Percentiles rank a stretch among this genome's conserved stretches.
Conservation (phyloP, 2,329 filamentous ascomycete species). For the Lachnellula occidentalis region DNA sequence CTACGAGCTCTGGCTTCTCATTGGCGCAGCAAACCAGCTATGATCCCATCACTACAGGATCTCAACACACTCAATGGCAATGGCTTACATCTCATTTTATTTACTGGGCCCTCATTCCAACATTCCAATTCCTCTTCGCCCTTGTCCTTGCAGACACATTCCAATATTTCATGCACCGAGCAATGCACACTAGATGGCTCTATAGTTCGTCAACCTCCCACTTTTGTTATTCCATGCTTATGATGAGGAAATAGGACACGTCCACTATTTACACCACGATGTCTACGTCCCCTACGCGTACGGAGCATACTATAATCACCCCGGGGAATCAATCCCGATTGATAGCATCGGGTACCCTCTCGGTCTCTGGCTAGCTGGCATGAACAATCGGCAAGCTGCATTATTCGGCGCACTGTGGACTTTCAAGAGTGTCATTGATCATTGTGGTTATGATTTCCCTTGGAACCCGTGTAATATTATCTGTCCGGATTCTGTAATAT, state of each 20-base stretch:
- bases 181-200: background rate
- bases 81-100: background rate
- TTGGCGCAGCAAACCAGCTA: background rate
- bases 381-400: slow-evolving; percentile 77
- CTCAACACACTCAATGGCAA: background rate
- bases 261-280: background rate
- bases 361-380: slow-evolving; percentile 69
- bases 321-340: slow-evolving; percentile 81
- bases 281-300: slow-evolving; percentile 93
- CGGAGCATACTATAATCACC: slow-evolving; percentile 94
- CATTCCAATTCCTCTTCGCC: background rate
- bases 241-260: background rate
- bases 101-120: background rate
- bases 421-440: slow-evolving; percentile 92
- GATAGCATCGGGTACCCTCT: slow-evolving; percentile 84
- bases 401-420: slow-evolving; percentile 81
- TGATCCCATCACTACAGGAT: too few relatives aligned
- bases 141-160: background rate
- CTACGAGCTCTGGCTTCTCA: background rate
- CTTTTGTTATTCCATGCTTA: background rate
- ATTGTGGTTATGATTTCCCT: slow-evolving; percentile 86
- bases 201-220: background rate
- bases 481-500: background rate
- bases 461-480: slow-evolving; percentile 62
- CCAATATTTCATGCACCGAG: background rate